A percentile compares a stretch with the other conserved stretches of the same genome.
These are phyloP conservation scores for Hypoxylon sp. DNA, from an alignment of 2,329 filamentous ascomycete genomes.

Conservation along the genomic window DNA sequence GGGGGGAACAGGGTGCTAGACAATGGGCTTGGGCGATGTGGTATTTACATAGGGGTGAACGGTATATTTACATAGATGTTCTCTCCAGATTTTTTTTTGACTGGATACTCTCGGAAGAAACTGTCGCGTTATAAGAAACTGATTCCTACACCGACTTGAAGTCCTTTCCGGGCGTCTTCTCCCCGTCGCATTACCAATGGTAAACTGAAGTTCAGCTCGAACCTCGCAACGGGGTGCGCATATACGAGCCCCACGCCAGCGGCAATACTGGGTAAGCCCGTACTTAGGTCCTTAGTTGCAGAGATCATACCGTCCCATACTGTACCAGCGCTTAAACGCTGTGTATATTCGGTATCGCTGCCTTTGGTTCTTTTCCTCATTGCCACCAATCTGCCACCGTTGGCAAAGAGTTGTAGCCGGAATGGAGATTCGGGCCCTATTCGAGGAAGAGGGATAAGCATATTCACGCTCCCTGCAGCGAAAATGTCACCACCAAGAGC, in stretches of 20 bases:
- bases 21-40: neutral
- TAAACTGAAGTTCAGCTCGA: slow-evolving; percentile 95
- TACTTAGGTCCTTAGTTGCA: slow-evolving; percentile 79
- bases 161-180: slow-evolving; percentile 89
- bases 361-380: slow-evolving; percentile 73
- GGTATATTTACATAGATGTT: slow-evolving; percentile 24
- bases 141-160: slow-evolving; percentile 96
- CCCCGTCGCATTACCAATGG: slow-evolving; percentile 85
- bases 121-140: slow-evolving; percentile 82
- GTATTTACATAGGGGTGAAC: slow-evolving; percentile 28
- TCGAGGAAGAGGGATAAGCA: slow-evolving; percentile 87
- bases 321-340: slow-evolving; percentile 58
- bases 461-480: slow-evolving; percentile 87
- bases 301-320: slow-evolving; percentile 69
- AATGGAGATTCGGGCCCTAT: slow-evolving; percentile 87
- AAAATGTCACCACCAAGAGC: slow-evolving; percentile 93
- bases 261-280: slow-evolving; percentile 85
- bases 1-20: neutral
- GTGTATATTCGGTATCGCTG: slow-evolving; percentile 54
- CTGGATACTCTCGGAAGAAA: neutral
- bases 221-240: slow-evolving; percentile 91
- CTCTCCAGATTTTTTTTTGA: neutral
- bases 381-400: slow-evolving; percentile 87
- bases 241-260: slow-evolving; percentile 94
- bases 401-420: slow-evolving; percentile 90